Evolutionary conservation across 2,329 filamentous ascomycete genomes (phyloP), one percentile per base, ranked within the genome.

Genomic region (Corinectria fuckeliana): DNA sequence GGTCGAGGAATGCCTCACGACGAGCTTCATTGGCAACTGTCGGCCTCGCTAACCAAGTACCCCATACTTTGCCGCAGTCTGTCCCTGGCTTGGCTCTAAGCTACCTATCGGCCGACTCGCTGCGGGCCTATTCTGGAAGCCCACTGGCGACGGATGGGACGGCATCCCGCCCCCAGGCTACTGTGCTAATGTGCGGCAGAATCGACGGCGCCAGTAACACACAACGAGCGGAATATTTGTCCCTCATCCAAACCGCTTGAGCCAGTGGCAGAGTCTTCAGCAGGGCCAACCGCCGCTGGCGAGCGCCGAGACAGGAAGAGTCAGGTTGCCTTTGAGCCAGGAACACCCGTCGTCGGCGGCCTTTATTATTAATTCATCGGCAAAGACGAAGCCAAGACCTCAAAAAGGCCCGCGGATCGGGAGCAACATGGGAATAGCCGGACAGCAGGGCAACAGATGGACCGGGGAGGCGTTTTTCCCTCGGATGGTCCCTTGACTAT

Each of bases 71-170:
- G 49, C 60, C 54, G 55, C 49, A 44, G 47, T 57, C 34, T 28
- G 58, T 62, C 39, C 59, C 56, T 56, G 60, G 56, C 61, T 64
- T 69, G 62, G 56, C 58, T 58, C 39, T n/a, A n/a, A n/a, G n/a
- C n/a, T n/a, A n/a, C n/a, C n/a, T 48, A 16, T 59, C 42, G 48
- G 38, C 50, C 50, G 49, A 39, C 34, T 23, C 16, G 57, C 49
- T 28, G 57, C 42, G 26, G 36, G 50, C 47, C 50, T 60, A 39
- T 62, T 63, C 51, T 68, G 56, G 58, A 65, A 65, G 56, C 48
- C 45, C 41, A 60, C 51, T 50, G 30, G 32, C 21, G 51, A 48
- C 50, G 56, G 56, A 59, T 59, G 54, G 50, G 54, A 58, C 61
- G 38, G 54, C 51, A 62, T 56, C 58, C 42, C 48, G 30, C 28